Evolutionary conservation across 2,329 filamentous ascomycete genomes (phyloP), one percentile per base, ranked within the genome.

Genomic region (Nemania diffusa): DNA sequence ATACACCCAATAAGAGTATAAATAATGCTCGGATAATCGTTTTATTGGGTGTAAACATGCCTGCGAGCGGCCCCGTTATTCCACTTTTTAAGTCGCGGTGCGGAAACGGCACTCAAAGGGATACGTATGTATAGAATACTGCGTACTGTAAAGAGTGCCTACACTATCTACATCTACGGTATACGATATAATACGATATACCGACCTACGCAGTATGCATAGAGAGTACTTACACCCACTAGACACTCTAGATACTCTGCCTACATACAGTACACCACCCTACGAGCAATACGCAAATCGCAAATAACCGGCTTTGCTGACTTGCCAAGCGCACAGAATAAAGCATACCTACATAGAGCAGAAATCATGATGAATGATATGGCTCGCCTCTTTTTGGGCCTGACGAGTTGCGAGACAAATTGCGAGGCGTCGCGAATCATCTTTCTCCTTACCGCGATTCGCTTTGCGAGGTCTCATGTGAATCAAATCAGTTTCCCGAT

Each of bases 341-440:
- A 34, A 34, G 32, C 32, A 34, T 9, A 40, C 13, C 17, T 15
- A 17, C 37, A n/a, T 42, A 59, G 4, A 51, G 1, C n/a, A 24
- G 40, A 27, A 26, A 51, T 59, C 32, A 22, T 46, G 22, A 46
- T 46, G 15, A 5, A 37, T 52, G 17, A 62, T 46, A 59, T 40
- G 51, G 15, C 52, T 60, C 50, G n/a, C 15, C 20, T 62, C 22
- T 34, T 24, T 46, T 50, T 46, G 48, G 13, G 17, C 34, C 34
- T n/a, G n/a, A n/a, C n/a, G n/a, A n/a, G n/a, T 20, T 32, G 22
- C 44, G 40, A 63, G 60, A 67, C 64, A n/a, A 51, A 22, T 56
- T 29, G 3, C 24, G 13, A 59, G 55, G 37, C 62, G 64, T 40
- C 60, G 53, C 58, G 61, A 56, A 53, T 65, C 64, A 48, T 48